phyloP scores from a whole-genome alignment of 139 green algal species.

The Diplosphaera chodatii region DNA sequence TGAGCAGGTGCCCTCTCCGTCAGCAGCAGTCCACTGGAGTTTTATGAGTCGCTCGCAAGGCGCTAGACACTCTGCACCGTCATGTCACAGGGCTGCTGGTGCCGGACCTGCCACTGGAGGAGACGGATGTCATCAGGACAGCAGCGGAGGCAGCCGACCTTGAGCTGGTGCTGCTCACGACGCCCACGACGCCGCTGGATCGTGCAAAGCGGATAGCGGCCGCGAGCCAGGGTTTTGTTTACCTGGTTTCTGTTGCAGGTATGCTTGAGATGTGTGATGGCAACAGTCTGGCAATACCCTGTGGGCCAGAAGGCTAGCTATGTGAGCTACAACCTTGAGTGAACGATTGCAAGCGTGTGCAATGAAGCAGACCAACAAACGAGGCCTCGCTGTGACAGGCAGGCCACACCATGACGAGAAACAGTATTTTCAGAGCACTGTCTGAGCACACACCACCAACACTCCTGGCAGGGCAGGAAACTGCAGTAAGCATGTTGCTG shows the following conservation, averaged over 20 bases:
- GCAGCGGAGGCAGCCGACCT: conserved; percentile 61
- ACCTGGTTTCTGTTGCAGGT: conserved; percentile 88
- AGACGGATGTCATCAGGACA: conserved; percentile 72
- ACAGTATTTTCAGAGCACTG: not conserved
- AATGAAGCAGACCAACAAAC: not conserved
- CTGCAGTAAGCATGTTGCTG: too few relatives aligned
- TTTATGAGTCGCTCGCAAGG: too few relatives aligned
- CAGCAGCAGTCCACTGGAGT: too few relatives aligned
- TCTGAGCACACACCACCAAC: not conserved
- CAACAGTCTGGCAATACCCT: too few relatives aligned
- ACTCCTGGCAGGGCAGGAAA: too few relatives aligned
- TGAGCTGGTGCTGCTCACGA: conserved; percentile 90
- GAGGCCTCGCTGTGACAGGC: not conserved
- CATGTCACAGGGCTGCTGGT: conserved; percentile 68
- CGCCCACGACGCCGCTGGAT: conserved; percentile 82
- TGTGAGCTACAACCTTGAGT: too few relatives aligned
- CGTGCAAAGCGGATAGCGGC: conserved; percentile 72
- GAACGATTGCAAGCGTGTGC: too few relatives aligned
- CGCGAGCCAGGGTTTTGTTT: conserved; percentile 90
- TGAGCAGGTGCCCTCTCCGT: too few relatives aligned
- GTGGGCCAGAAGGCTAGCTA: too few relatives aligned
- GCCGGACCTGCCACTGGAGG: conserved; percentile 95
- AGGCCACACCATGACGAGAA: not conserved
- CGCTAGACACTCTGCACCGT: too few relatives aligned
- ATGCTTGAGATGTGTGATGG: too few relatives aligned